These are phyloP conservation scores for Wickerhamomyces subpelliculosus DNA, from an alignment of 805 yeast genomes.

Conservation along the genomic window DNA sequence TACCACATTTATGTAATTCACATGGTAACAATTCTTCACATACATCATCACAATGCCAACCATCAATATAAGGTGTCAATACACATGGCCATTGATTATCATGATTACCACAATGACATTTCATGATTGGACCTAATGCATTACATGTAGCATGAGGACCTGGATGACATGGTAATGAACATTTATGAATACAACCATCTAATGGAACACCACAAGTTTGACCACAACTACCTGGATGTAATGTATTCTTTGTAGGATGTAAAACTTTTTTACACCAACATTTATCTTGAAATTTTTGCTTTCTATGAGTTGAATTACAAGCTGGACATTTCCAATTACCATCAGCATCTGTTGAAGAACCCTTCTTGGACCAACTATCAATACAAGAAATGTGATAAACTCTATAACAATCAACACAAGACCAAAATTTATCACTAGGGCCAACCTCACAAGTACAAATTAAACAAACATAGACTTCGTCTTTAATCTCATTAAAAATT, in stretches of 20 bases:
- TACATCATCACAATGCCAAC: slow-evolving; percentile 58
- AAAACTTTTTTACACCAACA: slow-evolving; percentile 88
- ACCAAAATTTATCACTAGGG: slow-evolving; percentile 61
- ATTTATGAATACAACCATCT: slow-evolving; percentile 60
- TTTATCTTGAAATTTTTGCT: slow-evolving; percentile 49
- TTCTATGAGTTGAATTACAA: slow-evolving; percentile 46
- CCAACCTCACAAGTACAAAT: slow-evolving; percentile 84
- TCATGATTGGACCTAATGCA: slow-evolving; percentile 64
- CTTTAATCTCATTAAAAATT: slow-evolving; percentile 50
- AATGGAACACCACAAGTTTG: slow-evolving; percentile 63
- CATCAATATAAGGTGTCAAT: slow-evolving; percentile 57
- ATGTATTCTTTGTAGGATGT: slow-evolving; percentile 52
- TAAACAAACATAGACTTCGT: slow-evolving; percentile 74
- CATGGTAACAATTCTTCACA: slow-evolving; percentile 66
- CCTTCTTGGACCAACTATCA: slow-evolving; percentile 77
- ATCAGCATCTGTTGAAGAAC: slow-evolving; percentile 54
- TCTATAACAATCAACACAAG: slow-evolving; percentile 70
- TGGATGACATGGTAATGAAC: slow-evolving; percentile 76
- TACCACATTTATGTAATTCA: slow-evolving; percentile 59
- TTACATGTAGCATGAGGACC: slow-evolving; percentile 83
- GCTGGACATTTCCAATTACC: slow-evolving; percentile 84
- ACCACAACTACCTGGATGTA: slow-evolving; percentile 84
- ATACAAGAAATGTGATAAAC: slow-evolving; percentile 86
- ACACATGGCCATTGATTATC: slow-evolving; percentile 65
- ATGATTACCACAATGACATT: slow-evolving; percentile 69